These are phyloP conservation scores for Coemansia sp. DNA, from an alignment of 192 early-diverging fungal genomes.

Conservation along the genomic window DNA sequence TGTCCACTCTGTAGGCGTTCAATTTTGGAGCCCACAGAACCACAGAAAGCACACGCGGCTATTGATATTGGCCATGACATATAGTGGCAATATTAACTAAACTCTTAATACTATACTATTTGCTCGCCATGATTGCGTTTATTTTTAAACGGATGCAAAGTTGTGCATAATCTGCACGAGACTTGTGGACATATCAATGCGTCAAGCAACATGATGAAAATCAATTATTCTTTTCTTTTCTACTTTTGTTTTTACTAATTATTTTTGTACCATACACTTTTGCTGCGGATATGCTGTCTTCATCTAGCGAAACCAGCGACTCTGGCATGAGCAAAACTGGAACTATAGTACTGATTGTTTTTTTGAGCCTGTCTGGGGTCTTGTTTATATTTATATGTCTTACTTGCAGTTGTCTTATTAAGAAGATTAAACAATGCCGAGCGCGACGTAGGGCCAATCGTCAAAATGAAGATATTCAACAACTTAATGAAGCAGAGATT, in stretches of 20 bases:
- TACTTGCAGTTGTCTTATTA: not conserved
- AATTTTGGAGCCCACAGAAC: not conserved
- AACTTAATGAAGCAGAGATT: not conserved
- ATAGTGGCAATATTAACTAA: not conserved
- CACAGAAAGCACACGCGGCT: not conserved
- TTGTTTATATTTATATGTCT: not conserved
- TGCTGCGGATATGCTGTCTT: not conserved
- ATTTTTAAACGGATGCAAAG: not conserved
- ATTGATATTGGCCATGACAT: not conserved
- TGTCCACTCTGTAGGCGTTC: conserved; percentile 70
- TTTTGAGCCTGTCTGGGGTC: not conserved
- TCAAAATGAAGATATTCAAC: not conserved
- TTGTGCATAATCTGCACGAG: not conserved
- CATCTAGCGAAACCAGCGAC: not conserved
- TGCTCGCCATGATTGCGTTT: not conserved
- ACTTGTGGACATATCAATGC: not conserved
- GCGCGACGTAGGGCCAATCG: not conserved
- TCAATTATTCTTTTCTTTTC: not conserved
- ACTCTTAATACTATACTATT: not conserved
- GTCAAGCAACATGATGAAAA: not conserved
- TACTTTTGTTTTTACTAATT: not conserved
- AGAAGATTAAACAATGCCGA: not conserved
- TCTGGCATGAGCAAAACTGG: not conserved
- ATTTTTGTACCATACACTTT: not conserved
- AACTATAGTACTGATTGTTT: not conserved